Evolutionary conservation across 345 rosid genomes (phyloP).

Genomic region (Cardiospermum halicacabum): DNA sequence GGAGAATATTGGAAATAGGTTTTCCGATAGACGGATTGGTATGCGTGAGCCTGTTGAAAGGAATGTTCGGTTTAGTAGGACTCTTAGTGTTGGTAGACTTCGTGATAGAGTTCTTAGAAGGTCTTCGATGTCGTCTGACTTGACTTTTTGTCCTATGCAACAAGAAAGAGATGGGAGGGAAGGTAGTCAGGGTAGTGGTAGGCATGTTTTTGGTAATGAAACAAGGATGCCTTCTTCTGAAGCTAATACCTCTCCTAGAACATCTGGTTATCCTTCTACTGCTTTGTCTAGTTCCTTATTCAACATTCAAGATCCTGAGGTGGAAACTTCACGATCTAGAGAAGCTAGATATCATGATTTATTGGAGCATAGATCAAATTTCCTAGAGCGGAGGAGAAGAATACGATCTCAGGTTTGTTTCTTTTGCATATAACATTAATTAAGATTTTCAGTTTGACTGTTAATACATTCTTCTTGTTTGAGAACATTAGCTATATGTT

Average conservation of each 20-base stretch:
- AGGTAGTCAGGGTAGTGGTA: constrained; percentile 33
- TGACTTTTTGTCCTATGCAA: constrained; percentile 44
- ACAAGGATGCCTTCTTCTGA: constrained; percentile 31
- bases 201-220: constrained; percentile 30
- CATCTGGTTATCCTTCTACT: constrained; percentile 45
- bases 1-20: constrained; percentile 39
- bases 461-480: not conserved
- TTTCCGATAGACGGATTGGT: constrained; percentile 51
- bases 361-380: constrained; percentile 81
- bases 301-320: constrained; percentile 49
- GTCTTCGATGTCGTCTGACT: constrained; percentile 62
- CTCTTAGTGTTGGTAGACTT: constrained; percentile 95
- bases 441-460: not conserved
- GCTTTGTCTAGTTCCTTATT: constrained; percentile 44
- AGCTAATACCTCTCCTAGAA: constrained; percentile 26
- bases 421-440: constrained; percentile 2
- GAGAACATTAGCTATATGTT: not conserved
- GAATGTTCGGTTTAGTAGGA: constrained; percentile 84
- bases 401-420: constrained; percentile 90
- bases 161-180: constrained; percentile 47
- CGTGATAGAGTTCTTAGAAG: constrained; percentile 93
- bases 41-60: constrained; percentile 65
- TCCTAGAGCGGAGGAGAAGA: constrained; percentile 89
- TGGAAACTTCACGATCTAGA: constrained; percentile 57
- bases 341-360: constrained; percentile 81